Evolutionary conservation across 176 grass and related monocot species (phyloP).

Genomic region (Zoysia japonica): DNA sequence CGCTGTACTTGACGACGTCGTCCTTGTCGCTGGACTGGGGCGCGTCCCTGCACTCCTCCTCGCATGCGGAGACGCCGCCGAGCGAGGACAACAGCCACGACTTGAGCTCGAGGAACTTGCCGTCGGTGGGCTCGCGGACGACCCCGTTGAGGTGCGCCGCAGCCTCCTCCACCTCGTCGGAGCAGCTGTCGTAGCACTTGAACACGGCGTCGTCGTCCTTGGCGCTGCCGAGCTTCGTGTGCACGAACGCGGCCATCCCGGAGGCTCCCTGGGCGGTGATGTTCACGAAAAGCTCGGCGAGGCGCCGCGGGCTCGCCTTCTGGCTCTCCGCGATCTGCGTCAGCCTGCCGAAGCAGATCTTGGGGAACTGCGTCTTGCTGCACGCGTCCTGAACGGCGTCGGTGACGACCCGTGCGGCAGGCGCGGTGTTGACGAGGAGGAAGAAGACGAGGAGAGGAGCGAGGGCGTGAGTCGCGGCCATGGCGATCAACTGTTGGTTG

Average conservation of each 20-base stretch:
- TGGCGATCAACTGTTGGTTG: not conserved
- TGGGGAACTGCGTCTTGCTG: slow-evolving; percentile 49
- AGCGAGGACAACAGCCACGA: slow-evolving; percentile 47
- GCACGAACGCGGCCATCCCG: slow-evolving; percentile 36
- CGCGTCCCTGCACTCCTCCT: slow-evolving; percentile 43
- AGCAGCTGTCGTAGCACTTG: slow-evolving; percentile 52
- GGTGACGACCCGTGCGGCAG: not conserved
- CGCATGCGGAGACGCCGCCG: slow-evolving; percentile 40
- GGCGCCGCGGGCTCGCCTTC: slow-evolving; percentile 33
- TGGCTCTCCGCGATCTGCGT: slow-evolving; percentile 26
- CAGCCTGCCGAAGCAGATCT: slow-evolving; percentile 30
- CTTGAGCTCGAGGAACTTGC: slow-evolving; percentile 55
- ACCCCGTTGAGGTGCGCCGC: slow-evolving; percentile 48
- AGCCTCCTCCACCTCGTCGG: slow-evolving; percentile 50
- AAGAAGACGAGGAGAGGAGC: slow-evolving; percentile 8
- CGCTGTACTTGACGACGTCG: slow-evolving; percentile 35
- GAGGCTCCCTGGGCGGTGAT: slow-evolving; percentile 17
- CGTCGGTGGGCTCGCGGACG: slow-evolving; percentile 39
- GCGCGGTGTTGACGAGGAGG: not conserved
- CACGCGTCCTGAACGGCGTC: slow-evolving; percentile 43
- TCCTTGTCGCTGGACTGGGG: slow-evolving; percentile 33
- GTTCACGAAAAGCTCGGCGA: slow-evolving; percentile 54
- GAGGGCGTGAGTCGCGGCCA: not conserved
- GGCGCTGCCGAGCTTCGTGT: slow-evolving; percentile 4
- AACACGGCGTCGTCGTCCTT: not conserved